Evolutionary conservation across 2,329 filamentous ascomycete genomes (phyloP), one percentile per base, ranked within the genome.

Genomic region (Remersonia thermophila): DNA sequence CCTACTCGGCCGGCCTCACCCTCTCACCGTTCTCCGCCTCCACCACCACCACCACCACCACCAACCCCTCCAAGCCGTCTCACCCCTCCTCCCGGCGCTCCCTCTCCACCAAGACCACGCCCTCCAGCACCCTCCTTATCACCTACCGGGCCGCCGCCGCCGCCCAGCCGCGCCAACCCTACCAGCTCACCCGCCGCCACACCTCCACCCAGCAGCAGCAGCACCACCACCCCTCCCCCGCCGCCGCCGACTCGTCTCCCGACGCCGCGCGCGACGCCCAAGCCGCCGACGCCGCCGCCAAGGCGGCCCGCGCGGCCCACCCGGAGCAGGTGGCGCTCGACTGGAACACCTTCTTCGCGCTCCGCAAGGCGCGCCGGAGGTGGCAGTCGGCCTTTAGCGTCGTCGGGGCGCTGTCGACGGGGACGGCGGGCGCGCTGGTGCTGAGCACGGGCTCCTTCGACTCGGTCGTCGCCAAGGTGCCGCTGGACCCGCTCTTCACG

Each of bases 341-440:
- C 61, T 96, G 89, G 89, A 80, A 95, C 64, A 77, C 76, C 35
- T 96, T 94, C 67, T 93, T 96, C 68, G 75, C 77, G 55, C 78
- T 96, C 41, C 85, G 89, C 53, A 82, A 85, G 51, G 81, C 78
- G 41, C 83, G 89, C 38, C 80, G 89, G 42, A 76, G 83, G 51
- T 82, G 87, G 65, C 85, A 89, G 55, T 72, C 93, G 27, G 72
- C 71, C 33, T 86, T 85, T 46, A 89, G 83, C 32, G 66, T 85
- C 35, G 56, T 75, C 25, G 74, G 73, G 25, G 78, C 79, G 29
- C 46, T 78, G 5, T 62, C 66, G 10, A 74, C 73, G 40, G 80
- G 83, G 1, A 65, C 69, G 3, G 64, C 60, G 2, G 79, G 80
- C 12, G 73, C 76, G 2, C 60, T 75, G n/a, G 54, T 83, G 25